Conservation (phyloP, 208 protist genomes). For the Crithidia fasciculata region DNA sequence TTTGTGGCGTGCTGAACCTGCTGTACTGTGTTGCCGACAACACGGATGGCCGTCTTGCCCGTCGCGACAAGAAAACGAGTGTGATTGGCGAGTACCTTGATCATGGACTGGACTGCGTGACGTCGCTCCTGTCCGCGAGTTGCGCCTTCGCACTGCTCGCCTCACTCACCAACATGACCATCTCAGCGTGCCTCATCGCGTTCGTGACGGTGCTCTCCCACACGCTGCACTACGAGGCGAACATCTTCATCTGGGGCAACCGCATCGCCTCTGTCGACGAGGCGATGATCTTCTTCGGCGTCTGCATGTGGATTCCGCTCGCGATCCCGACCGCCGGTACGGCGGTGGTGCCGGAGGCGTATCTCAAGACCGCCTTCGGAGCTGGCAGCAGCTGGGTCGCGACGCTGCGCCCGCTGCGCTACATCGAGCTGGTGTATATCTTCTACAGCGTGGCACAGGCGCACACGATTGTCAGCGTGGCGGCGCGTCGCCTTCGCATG, state of each 20-base stretch:
- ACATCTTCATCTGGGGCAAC: constrained; percentile 90
- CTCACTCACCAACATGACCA: constrained; percentile 72
- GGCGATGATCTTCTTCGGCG: constrained; percentile 89
- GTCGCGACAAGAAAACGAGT: constrained; percentile 76
- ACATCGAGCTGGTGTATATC: constrained; percentile 67
- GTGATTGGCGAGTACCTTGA: constrained; percentile 92
- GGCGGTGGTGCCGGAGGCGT: constrained; percentile 31
- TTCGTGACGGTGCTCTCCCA: constrained; percentile 80
- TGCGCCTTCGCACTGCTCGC: constrained; percentile 67
- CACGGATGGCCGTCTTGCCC: constrained; percentile 89
- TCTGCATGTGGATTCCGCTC: constrained; percentile 74
- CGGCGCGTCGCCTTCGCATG: constrained; percentile 56
- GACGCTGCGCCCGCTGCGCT: constrained; percentile 31
- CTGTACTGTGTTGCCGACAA: constrained; percentile 92
- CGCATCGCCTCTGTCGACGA: constrained; percentile 88
- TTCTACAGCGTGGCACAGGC: constrained; percentile 67
- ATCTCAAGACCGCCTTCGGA: constrained; percentile 26
- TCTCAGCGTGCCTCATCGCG: constrained; percentile 69
- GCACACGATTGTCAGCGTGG: constrained; percentile 59
- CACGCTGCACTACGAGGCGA: constrained; percentile 83
- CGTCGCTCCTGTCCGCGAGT: constrained; percentile 80
- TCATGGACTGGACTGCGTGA: constrained; percentile 92
- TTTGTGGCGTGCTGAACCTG: constrained; percentile 79
- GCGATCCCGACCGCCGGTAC: constrained; percentile 52
- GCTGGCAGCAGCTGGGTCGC: constrained; percentile 26